Evolutionary conservation across 2,329 filamentous ascomycete genomes (phyloP).

Genomic region (Sarocladiaceae sp.): DNA sequence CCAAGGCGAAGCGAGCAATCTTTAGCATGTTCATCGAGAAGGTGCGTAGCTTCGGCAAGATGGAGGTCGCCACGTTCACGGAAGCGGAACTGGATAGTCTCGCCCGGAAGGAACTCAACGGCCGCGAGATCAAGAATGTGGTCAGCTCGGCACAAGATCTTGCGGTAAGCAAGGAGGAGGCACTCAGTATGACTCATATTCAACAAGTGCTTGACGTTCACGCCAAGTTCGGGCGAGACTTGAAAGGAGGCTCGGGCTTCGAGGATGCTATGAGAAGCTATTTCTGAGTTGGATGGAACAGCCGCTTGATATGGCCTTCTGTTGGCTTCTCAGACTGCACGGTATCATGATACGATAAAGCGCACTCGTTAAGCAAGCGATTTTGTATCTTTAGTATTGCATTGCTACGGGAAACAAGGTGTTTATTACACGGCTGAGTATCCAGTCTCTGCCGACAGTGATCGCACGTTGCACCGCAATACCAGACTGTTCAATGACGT

Average conservation of each 20-base stretch:
- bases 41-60: conserved; percentile 58
- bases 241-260: conserved; percentile 75
- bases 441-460: too few relatives aligned
- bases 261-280: conserved; percentile 81
- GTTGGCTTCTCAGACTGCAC: too few relatives aligned
- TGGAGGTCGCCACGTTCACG: conserved; percentile 53
- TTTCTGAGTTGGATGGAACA: too few relatives aligned
- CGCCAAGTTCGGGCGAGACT: conserved; percentile 74
- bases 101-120: conserved; percentile 57
- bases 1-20: conserved; percentile 67
- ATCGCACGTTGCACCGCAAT: too few relatives aligned
- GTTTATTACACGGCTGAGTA: too few relatives aligned
- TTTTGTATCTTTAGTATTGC: too few relatives aligned
- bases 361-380: too few relatives aligned
- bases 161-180: conserved; percentile 66
- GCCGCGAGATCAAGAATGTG: conserved; percentile 77
- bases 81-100: conserved; percentile 63
- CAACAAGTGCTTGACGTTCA: conserved; percentile 77
- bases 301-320: too few relatives aligned
- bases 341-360: too few relatives aligned
- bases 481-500: too few relatives aligned
- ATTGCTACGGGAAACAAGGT: too few relatives aligned
- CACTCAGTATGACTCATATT: conserved; percentile 73
- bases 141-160: conserved; percentile 78
- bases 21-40: conserved; percentile 80